Conservation (phyloP, 805 yeast species). For the Zygosaccharomyces bailii region DNA sequence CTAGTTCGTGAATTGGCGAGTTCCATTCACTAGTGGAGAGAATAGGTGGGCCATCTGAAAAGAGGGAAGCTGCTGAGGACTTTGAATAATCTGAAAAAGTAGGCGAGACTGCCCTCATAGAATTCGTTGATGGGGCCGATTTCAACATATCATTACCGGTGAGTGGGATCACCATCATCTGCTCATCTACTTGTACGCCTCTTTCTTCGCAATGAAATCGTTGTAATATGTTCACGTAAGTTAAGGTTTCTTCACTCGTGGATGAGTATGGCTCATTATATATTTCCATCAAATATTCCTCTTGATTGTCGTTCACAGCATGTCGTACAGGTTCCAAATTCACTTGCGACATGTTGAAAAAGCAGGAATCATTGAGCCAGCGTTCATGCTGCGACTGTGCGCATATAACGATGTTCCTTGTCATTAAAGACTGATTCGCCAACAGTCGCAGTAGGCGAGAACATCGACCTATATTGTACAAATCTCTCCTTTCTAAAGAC, state of each 20-base stretch:
- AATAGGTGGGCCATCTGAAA: slow-evolving; percentile 27
- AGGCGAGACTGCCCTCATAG: slow-evolving; percentile 14
- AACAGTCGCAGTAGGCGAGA: slow-evolving; percentile 25
- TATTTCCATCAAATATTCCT: neutral
- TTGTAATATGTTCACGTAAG: slow-evolving; percentile 21
- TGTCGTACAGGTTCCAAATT: slow-evolving; percentile 3
- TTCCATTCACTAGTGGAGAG: slow-evolving; percentile 22
- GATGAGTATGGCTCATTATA: neutral
- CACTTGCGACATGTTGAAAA: slow-evolving; percentile 17
- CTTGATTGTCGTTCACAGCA: slow-evolving; percentile 1
- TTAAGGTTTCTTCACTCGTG: slow-evolving; percentile 11
- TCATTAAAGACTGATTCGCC: slow-evolving; percentile 26
- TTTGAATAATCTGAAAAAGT: slow-evolving; percentile 26
- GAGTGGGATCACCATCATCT: neutral
- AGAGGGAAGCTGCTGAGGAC: slow-evolving; percentile 26
- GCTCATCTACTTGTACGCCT: neutral
- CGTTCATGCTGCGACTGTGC: slow-evolving; percentile 12
- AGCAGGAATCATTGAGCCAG: slow-evolving; percentile 24
- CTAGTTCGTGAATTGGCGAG: slow-evolving; percentile 20
- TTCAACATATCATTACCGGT: neutral
- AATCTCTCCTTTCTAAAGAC: slow-evolving; percentile 23
- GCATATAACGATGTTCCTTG: slow-evolving; percentile 16
- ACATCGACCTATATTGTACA: slow-evolving; percentile 21
- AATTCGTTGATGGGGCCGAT: neutral
- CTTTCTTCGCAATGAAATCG: slow-evolving; percentile 16